phyloP scores from a whole-genome alignment of 257 asterid species.

The Nyctanthes arbortristis region DNA sequence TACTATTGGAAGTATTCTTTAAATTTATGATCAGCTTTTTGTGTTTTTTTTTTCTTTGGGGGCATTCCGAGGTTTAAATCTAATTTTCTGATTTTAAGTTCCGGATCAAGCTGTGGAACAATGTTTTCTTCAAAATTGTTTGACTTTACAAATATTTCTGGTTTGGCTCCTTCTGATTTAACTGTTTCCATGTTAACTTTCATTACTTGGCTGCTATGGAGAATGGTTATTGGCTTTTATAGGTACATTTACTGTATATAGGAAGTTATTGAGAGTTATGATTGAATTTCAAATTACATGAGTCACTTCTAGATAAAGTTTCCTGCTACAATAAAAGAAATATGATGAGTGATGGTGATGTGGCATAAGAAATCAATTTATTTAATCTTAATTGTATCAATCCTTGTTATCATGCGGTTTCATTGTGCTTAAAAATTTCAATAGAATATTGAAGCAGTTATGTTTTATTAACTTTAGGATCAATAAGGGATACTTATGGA shows the following conservation, averaged over 20 bases:
- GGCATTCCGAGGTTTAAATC: conserved; percentile 5
- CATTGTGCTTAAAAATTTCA: background rate
- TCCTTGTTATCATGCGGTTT: background rate
- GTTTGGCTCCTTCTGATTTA: background rate
- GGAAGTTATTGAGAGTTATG: conserved; percentile 4
- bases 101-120: background rate
- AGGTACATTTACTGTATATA: background rate
- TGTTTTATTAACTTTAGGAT: background rate
- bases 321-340: background rate
- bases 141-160: background rate
- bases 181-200: background rate
- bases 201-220: conserved; percentile 3
- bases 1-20: conserved; percentile 12
- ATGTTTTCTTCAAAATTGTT: background rate
- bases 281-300: background rate
- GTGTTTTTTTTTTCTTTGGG: too few relatives aligned
- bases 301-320: background rate
- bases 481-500: background rate
- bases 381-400: conserved; percentile 1
- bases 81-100: background rate
- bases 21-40: background rate
- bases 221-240: background rate
- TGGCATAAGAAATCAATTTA: background rate
- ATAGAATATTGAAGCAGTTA: background rate
- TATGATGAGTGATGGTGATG: background rate